phyloP scores from a whole-genome alignment of 805 yeast genomes.

The Komagataella pastoris region DNA sequence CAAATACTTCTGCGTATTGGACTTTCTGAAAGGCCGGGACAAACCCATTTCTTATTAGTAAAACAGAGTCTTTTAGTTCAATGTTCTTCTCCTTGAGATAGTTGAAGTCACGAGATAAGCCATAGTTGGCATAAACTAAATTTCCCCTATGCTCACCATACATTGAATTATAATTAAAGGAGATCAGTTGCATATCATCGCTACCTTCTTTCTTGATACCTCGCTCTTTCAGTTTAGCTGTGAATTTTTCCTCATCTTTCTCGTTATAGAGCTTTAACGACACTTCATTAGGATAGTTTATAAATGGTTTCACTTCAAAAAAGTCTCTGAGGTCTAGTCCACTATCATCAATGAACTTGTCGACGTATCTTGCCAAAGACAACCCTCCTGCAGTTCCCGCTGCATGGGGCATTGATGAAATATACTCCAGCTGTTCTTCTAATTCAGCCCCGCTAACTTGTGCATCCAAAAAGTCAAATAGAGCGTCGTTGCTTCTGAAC shows the following conservation, averaged over 20 bases:
- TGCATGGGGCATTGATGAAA: slow-evolving; percentile 72
- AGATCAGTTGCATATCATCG: slow-evolving; percentile 23
- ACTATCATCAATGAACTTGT: slow-evolving; percentile 41
- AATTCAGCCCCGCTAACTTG: slow-evolving; percentile 43
- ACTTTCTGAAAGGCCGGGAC: slow-evolving; percentile 38
- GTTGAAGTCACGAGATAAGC: slow-evolving; percentile 40
- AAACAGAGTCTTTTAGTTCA: slow-evolving; percentile 32
- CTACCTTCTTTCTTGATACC: background rate
- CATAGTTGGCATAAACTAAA: slow-evolving; percentile 55
- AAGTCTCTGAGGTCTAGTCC: slow-evolving; percentile 41
- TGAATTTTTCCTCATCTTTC: slow-evolving; percentile 6
- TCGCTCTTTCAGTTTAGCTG: background rate
- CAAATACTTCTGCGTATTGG: slow-evolving; percentile 36
- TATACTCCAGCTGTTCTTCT: slow-evolving; percentile 54
- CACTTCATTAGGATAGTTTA: slow-evolving; percentile 49
- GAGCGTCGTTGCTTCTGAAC: slow-evolving; percentile 44
- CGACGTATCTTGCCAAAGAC: slow-evolving; percentile 54
- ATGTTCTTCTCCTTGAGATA: slow-evolving; percentile 22
- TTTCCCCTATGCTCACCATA: slow-evolving; percentile 41
- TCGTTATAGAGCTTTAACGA: slow-evolving; percentile 12
- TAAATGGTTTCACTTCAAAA: slow-evolving; percentile 34
- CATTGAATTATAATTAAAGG: slow-evolving; percentile 60
- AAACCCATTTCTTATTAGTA: slow-evolving; percentile 39
- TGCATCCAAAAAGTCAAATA: slow-evolving; percentile 34
- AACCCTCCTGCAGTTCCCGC: slow-evolving; percentile 84